These are phyloP conservation scores for Gossypium stocksii DNA, from an alignment of 345 rosid genomes.

Conservation along the genomic window DNA sequence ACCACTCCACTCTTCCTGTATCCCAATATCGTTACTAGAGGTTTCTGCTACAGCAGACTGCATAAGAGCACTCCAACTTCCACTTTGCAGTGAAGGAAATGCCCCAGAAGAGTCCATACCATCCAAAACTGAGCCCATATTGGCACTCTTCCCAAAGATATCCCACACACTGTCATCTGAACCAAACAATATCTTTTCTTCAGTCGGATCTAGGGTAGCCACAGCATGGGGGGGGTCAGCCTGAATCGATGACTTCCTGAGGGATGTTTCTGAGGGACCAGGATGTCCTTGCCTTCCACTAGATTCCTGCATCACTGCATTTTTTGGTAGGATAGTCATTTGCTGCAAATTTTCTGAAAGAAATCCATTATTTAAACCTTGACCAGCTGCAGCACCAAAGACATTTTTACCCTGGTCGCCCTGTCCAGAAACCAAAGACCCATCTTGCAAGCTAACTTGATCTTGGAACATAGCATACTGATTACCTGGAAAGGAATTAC, in stretches of 20 bases:
- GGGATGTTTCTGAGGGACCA: slow-evolving; percentile 37
- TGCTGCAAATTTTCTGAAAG: slow-evolving; percentile 41
- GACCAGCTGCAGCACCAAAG: slow-evolving; percentile 33
- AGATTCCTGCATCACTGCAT: slow-evolving; percentile 37
- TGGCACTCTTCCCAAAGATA: slow-evolving; percentile 52
- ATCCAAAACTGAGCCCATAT: slow-evolving; percentile 41
- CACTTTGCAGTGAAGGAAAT: slow-evolving; percentile 75
- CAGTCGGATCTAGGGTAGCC: slow-evolving; percentile 80
- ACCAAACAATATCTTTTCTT: slow-evolving; percentile 82
- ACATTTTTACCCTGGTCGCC: slow-evolving; percentile 38
- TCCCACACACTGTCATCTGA: slow-evolving; percentile 86
- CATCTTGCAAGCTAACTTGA: slow-evolving; percentile 42
- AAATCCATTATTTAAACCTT: slow-evolving; percentile 35
- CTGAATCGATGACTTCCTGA: slow-evolving; percentile 33
- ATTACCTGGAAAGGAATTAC: slow-evolving; percentile 43
- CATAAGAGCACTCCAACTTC: slow-evolving; percentile 99
- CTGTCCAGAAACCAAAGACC: slow-evolving; percentile 45
- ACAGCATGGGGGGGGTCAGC: slow-evolving; percentile 40
- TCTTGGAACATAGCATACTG: slow-evolving; percentile 42
- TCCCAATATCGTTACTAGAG: slow-evolving; percentile 43
- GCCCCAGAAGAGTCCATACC: slow-evolving; percentile 40
- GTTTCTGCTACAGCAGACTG: slow-evolving; percentile 96
- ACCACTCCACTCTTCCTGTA: slow-evolving; percentile 60
- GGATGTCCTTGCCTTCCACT: slow-evolving; percentile 33
- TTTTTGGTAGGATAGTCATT: slow-evolving; percentile 36